Evolutionary conservation across 139 green algal genomes (phyloP).

Genomic region (Tetraselmis striata): DNA sequence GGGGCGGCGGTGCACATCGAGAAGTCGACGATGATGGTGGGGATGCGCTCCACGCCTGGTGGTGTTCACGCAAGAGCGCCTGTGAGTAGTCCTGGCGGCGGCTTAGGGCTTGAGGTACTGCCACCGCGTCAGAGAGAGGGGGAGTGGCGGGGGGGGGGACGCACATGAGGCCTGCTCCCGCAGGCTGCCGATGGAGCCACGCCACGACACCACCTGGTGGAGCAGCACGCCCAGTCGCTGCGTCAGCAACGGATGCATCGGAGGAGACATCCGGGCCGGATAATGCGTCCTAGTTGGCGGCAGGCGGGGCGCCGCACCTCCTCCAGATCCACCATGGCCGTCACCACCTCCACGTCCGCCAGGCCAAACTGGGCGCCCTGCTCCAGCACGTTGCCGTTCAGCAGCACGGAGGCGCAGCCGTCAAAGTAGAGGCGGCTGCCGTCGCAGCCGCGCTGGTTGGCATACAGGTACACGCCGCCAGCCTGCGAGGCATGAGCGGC

Average conservation of each 20-base stretch:
- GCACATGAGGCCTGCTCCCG: conserved; percentile 61
- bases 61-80: background rate
- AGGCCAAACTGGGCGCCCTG: conserved; percentile 67
- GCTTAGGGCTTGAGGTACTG: too few species aligned
- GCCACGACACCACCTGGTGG: conserved; percentile 21
- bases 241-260: background rate
- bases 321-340: conserved; percentile 86
- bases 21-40: background rate
- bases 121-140: too few species aligned
- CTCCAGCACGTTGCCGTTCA: conserved; percentile 85
- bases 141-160: conserved; percentile 13
- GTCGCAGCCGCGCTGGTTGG: conserved; percentile 96
- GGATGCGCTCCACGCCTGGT: background rate
- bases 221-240: background rate
- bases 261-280: too few species aligned
- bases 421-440: conserved; percentile 93
- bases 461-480: conserved; percentile 95
- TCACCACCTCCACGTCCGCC: conserved; percentile 77
- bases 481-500: too few species aligned
- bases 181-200: conserved; percentile 55
- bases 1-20: background rate
- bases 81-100: conserved; percentile 1
- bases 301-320: conserved; percentile 50
- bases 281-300: too few species aligned
- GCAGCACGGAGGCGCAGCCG: conserved; percentile 73